Evolutionary conservation across 192 early-diverging fungal species (phyloP), one percentile per base, ranked within the genome.

Genomic region (Coemansia sp.): DNA sequence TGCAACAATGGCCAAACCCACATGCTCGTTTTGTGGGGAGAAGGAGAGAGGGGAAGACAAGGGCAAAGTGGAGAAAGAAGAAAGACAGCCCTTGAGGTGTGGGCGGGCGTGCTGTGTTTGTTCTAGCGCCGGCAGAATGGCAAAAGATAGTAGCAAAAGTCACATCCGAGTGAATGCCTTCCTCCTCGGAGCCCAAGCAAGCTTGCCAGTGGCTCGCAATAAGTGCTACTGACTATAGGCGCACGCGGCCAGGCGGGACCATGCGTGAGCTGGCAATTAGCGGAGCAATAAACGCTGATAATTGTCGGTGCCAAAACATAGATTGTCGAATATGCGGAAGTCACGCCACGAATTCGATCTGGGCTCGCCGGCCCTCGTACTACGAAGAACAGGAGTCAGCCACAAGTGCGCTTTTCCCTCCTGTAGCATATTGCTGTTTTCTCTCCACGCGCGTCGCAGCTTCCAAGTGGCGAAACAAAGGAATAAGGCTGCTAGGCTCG

Each of bases 1-100:
- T 13, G 31, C 28, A 55, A 55, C 52, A 55, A 55, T 55, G 52
- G 52, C 52, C 26, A 55, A 33, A 55, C 52, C 52, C 52, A 55
- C 52, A 55, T 55, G 52, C 28, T 31, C 26, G 52, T 28, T 55
- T 55, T 55, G 52, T 26, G 52, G 52, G 52, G 52, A 16, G 7
- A 13, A 26, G 28, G 26, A 14, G 26, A 55, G 25, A 28, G 52
- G 25, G 26, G 52, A 55, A 28, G 13, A 28, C 12, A n/a, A n/a
- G 13, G 41, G 48, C 25, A n/a, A 28, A 52, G 43, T 45, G 43
- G 43, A 45, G 43, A 45, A 45, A 45, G n/a, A 8, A 45, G 43
- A 45, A 45, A 45, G n/a, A 8, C 43, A 20, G 43, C 18, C 20
- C 20, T 45, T 45, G 43, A 21, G 18, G 43, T 45, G 43, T 18